Base-by-base conservation (phyloP, 352 stramenopile genomes). In the Phytophthora constricta region DNA sequence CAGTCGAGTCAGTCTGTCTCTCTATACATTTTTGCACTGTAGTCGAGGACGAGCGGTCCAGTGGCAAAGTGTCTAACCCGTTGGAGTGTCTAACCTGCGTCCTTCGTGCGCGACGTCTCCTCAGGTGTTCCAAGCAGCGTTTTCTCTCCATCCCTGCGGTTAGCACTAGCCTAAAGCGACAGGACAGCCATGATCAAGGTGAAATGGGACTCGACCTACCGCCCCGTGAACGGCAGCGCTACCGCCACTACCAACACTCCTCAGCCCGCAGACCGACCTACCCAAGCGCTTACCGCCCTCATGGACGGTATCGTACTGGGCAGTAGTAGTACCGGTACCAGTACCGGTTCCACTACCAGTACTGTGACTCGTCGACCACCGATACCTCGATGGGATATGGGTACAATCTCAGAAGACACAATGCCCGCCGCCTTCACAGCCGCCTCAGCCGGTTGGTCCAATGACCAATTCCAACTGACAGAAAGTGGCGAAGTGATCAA, bases 401-500 rank as follows among this genome's bases (percentile, higher is more conserved):
- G 84, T n/a, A 91, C 84, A 25, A 93, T 93, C 62, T 84, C 79
- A 2, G 84, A 93, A 51, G 79, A 89, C 62, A 72, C 80, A 34
- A 75, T 86, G 71, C 73, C 82, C 20, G 62, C 70, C 0, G 69
- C 61, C 13, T 76, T 80, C 55, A 82, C 68, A n/a, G 65, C 80
- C 1, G 70, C 74, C 13, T 76, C 74, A 5, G 58, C 76, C 4
- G 66, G 70, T 8, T 93, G 84, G 84, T 62, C 71, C 17, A 84
- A 93, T 58, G 70, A 84, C 23, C 63, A 56, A 5, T 93, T 92
- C 55, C 68, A 85, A 33, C 70, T 93, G 20, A 89, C 83, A 5
- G 77, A 83, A 16, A 57, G 61, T 1, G 86, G 86, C 20, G 70
- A 86, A 22, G 83, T 95, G 47, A 74, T 76, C 48, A 82, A 87